Evolutionary conservation across 768 basidiomycete species (phyloP).

Genomic region (Roridomyces roridus): DNA sequence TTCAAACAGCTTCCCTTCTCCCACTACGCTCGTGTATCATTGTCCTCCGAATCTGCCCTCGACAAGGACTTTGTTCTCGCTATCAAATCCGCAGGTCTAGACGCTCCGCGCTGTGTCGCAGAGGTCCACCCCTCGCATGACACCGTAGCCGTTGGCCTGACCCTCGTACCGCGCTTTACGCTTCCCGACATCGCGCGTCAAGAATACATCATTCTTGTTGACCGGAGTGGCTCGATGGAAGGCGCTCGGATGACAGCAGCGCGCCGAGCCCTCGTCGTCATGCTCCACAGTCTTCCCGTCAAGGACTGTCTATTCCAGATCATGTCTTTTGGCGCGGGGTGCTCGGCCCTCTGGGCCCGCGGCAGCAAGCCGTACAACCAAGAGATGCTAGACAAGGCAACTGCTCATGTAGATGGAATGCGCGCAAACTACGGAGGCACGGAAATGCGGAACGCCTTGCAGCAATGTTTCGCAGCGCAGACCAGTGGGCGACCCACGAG

Average conservation of each 20-base stretch:
- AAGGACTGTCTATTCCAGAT: conserved; percentile 47
- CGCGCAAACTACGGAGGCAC: conserved; percentile 49
- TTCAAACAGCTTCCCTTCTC: conserved; percentile 12
- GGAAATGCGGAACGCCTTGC: conserved; percentile 40
- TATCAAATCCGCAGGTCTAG: conserved; percentile 44
- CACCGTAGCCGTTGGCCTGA: conserved; percentile 46
- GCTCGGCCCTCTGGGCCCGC: conserved; percentile 35
- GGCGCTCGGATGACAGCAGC: conserved; percentile 38
- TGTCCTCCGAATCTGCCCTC: conserved; percentile 25
- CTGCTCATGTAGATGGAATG: conserved; percentile 34
- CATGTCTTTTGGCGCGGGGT: conserved; percentile 41
- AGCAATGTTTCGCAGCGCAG: conserved; percentile 34
- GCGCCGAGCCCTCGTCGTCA: conserved; percentile 41
- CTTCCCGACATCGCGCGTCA: conserved; percentile 40
- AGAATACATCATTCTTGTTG: conserved; percentile 58
- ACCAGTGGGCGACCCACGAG: conserved; percentile 37
- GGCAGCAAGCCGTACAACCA: conserved; percentile 31
- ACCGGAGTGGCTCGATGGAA: conserved; percentile 50
- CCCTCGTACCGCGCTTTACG: conserved; percentile 48
- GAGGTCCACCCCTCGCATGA: conserved; percentile 30
- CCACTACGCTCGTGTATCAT: conserved; percentile 17
- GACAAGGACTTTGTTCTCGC: conserved; percentile 47
- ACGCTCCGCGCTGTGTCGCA: conserved; percentile 49
- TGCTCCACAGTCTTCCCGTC: conserved; percentile 44
- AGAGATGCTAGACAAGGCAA: conserved; percentile 33